phyloP scores from a whole-genome alignment of 176 grass and related monocot genomes.

The barley (Hordeum vulgare) region MorexV3_pseudomolecules_assembly NC_058522.1:281581929-281582428 shows the following conservation, averaged over 20 bases:
- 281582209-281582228: too few relatives aligned
- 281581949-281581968: background rate
- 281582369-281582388: slow-evolving; percentile 14
- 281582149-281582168: too few relatives aligned
- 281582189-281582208: too few relatives aligned
- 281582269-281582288: too few relatives aligned
- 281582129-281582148: too few relatives aligned
- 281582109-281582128: too few relatives aligned
- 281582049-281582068: background rate
- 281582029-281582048: background rate
- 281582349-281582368: background rate
- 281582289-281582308: too few relatives aligned
- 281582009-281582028: background rate
- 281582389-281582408: background rate
- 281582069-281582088: background rate
- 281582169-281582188: too few relatives aligned
- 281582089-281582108: background rate
- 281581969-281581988: slow-evolving; percentile 1
- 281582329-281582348: background rate
- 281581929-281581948: background rate
- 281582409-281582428: background rate
- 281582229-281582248: too few relatives aligned
- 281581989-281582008: background rate
- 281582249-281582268: too few relatives aligned
- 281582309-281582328: background rate